Evolutionary conservation across 2,329 filamentous ascomycete genomes (phyloP).

Genomic region (Davidsoniella eucalypti): DNA sequence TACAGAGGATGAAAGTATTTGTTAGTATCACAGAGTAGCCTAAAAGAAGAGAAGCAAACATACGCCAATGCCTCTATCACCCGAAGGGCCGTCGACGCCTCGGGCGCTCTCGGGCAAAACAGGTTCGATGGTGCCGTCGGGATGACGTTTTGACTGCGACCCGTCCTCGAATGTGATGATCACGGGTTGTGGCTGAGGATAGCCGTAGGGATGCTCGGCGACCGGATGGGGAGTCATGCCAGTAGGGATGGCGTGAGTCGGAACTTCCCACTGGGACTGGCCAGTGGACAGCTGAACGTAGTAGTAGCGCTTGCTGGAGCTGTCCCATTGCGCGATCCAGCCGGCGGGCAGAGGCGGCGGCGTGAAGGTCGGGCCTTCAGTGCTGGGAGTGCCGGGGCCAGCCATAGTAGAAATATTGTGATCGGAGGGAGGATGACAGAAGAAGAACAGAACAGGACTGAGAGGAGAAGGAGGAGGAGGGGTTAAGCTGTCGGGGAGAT

Average conservation of each 20-base stretch:
- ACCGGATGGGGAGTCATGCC: slow-evolving; percentile 41
- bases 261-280: slow-evolving; percentile 57
- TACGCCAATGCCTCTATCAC: slow-evolving; percentile 51
- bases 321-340: slow-evolving; percentile 58
- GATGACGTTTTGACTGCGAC: slow-evolving; percentile 41
- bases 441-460: neutral
- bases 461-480: neutral
- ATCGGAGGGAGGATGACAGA: neutral
- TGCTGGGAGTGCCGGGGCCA: slow-evolving; percentile 39
- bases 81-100: slow-evolving; percentile 32
- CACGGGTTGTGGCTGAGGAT: slow-evolving; percentile 27
- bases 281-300: slow-evolving; percentile 58
- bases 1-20: slow-evolving; percentile 17
- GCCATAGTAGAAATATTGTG: slow-evolving; percentile 26
- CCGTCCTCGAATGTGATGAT: slow-evolving; percentile 48
- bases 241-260: slow-evolving; percentile 45
- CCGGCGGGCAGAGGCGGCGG: slow-evolving; percentile 46
- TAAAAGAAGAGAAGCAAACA: slow-evolving; percentile 21
- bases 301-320: slow-evolving; percentile 47
- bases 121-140: slow-evolving; percentile 45
- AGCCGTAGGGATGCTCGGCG: slow-evolving; percentile 45
- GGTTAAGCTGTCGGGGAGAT: neutral
- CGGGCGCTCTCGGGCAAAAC: slow-evolving; percentile 33
- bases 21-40: slow-evolving; percentile 1
- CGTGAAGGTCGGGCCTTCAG: slow-evolving; percentile 41